Evolutionary conservation across 169 alveolate genomes (phyloP).

Genomic region (Babesia ovata): DNA sequence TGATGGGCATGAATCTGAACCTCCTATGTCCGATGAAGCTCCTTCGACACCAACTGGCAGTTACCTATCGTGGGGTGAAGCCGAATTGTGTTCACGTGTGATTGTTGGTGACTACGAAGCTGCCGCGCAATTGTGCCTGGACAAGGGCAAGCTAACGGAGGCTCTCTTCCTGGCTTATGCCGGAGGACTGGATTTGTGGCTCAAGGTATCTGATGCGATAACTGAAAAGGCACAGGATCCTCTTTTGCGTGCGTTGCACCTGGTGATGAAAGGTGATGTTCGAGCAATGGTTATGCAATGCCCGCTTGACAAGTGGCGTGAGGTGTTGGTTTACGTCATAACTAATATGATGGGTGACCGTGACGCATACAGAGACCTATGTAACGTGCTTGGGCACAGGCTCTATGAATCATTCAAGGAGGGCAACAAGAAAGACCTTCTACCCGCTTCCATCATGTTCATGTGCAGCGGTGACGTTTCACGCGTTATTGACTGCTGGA

Average conservation of each 20-base stretch:
- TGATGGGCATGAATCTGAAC: neutral
- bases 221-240: constrained; percentile 60
- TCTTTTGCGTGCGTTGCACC: constrained; percentile 62
- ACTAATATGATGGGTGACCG: constrained; percentile 38
- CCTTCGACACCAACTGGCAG: no score
- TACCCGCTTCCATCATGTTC: constrained; percentile 80
- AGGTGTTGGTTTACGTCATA: constrained; percentile 67
- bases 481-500: constrained; percentile 78
- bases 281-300: constrained; percentile 58
- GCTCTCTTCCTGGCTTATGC: constrained; percentile 75
- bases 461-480: constrained; percentile 79
- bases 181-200: constrained; percentile 76
- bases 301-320: constrained; percentile 73
- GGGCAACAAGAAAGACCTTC: constrained; percentile 53
- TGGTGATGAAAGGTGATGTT: constrained; percentile 69
- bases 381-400: constrained; percentile 70
- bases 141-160: constrained; percentile 65
- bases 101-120: constrained; percentile 72
- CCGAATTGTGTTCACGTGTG: constrained; percentile 58
- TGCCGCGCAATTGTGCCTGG: constrained; percentile 75
- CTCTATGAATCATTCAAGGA: constrained; percentile 55
- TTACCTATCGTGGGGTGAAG: constrained; percentile 26
- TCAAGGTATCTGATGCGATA: constrained; percentile 57
- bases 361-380: constrained; percentile 51
- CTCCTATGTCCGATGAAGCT: neutral